Percentiles rank a stretch among this genome's conserved stretches.
These are phyloP conservation scores for Tillandsia fasciculata DNA, from an alignment of 176 grass and related monocot species.

Conservation along the genomic window DNA sequence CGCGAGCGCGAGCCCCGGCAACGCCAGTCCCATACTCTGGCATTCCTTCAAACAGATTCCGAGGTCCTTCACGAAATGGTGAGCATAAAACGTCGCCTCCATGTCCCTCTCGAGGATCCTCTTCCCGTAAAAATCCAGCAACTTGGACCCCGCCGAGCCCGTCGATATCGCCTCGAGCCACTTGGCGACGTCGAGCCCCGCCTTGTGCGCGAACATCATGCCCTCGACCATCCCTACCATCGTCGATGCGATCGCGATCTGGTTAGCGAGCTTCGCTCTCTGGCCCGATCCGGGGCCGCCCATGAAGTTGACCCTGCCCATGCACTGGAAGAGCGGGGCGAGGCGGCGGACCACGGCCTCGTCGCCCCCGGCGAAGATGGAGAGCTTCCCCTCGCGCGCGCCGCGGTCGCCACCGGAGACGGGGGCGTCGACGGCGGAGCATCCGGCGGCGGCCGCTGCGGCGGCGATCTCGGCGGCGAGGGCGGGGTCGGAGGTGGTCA, in stretches of 20 bases:
- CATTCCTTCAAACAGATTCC: slow-evolving; percentile 89
- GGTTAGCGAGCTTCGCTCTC: slow-evolving; percentile 85
- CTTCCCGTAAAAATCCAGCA: slow-evolving; percentile 65
- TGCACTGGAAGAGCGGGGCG: slow-evolving; percentile 64
- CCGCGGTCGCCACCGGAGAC: slow-evolving; percentile 80
- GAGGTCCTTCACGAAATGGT: slow-evolving; percentile 94
- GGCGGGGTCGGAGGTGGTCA: slow-evolving; percentile 81
- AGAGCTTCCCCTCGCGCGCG: slow-evolving; percentile 59
- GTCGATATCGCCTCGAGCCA: slow-evolving; percentile 96
- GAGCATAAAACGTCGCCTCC: slow-evolving; percentile 80
- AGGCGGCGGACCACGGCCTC: slow-evolving; percentile 42
- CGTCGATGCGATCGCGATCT: slow-evolving; percentile 83
- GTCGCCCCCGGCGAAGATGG: slow-evolving; percentile 72
- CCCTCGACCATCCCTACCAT: slow-evolving; percentile 97
- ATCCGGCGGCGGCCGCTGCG: slow-evolving; percentile 21
- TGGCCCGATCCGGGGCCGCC: slow-evolving; percentile 68
- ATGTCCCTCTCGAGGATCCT: slow-evolving; percentile 86
- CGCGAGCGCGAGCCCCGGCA: slow-evolving; percentile 81
- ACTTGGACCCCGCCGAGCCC: slow-evolving; percentile 77
- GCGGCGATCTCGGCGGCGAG: slow-evolving; percentile 67
- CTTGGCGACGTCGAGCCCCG: slow-evolving; percentile 63
- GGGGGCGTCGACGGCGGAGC: slow-evolving; percentile 54
- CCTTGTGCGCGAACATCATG: slow-evolving; percentile 91
- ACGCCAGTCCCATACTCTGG: slow-evolving; percentile 81
- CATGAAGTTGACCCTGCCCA: slow-evolving; percentile 76